Conservation (phyloP, 2,329 filamentous ascomycete species). For the Cadophora malorum region DNA sequence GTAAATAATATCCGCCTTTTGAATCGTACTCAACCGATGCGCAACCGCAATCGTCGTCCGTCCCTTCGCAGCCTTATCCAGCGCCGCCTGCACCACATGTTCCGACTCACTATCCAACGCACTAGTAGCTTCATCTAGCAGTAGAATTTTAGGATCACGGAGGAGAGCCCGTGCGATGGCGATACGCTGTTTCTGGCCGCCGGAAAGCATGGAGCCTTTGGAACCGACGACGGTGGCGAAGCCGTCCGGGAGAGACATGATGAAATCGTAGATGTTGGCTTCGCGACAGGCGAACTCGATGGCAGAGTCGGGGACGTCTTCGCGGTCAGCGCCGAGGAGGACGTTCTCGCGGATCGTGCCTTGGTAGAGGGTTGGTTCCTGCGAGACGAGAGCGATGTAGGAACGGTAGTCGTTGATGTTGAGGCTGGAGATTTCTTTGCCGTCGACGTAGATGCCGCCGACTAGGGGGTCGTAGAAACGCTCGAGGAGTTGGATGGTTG, state of each 20-base stretch:
- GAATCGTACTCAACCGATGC: constrained; percentile 89
- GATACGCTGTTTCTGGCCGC: constrained; percentile 93
- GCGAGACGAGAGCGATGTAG: constrained; percentile 85
- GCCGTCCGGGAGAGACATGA: constrained; percentile 83
- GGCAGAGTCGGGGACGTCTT: constrained; percentile 72
- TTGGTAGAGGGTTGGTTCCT: constrained; percentile 94
- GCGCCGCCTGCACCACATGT: constrained; percentile 79
- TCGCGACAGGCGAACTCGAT: constrained; percentile 84
- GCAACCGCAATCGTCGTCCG: constrained; percentile 94
- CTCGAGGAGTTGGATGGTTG: constrained; percentile 89
- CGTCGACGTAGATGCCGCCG: constrained; percentile 83
- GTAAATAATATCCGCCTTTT: constrained; percentile 93
- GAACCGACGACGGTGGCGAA: constrained; percentile 86
- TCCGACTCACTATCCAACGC: constrained; percentile 80
- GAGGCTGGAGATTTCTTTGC: constrained; percentile 77
- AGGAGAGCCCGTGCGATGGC: constrained; percentile 89
- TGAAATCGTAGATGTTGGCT: constrained; percentile 92
- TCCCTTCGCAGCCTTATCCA: constrained; percentile 82
- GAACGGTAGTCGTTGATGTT: constrained; percentile 88
- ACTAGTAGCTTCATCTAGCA: constrained; percentile 82
- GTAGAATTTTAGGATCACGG: constrained; percentile 85
- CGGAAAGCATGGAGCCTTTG: constrained; percentile 84
- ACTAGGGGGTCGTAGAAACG: constrained; percentile 91
- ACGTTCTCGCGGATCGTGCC: constrained; percentile 93
- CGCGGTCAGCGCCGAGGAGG: constrained; percentile 73